Base-by-base conservation (phyloP, 2,329 filamentous ascomycete genomes). In the Cordyceps militaris region DNA sequence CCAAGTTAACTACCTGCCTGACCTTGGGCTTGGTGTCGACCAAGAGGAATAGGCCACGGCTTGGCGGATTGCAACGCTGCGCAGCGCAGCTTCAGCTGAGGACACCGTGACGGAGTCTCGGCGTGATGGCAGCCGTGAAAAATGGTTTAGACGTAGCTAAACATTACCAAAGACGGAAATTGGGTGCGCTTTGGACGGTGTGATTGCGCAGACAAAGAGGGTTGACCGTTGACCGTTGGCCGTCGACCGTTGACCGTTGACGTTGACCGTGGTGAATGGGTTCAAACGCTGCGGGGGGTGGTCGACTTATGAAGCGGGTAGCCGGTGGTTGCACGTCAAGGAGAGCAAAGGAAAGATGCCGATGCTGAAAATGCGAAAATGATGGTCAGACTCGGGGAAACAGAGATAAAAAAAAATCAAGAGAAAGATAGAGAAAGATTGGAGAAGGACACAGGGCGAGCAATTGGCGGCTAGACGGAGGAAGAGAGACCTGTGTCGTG, bases 401-500 rank as follows among this genome's bases (percentile, higher is more conserved):
- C 23, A 38, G 26, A 40, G 38, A 28, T 16, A 28, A 53, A 34
- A 28, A 34, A 42, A 34, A 32, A 24, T n/a, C 16, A 26, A 21
- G 14, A 16, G 26, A 9, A 23, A 4, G 34, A 36, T 11, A n/a
- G 10, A 11, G 23, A 44, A 32, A 34, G 32, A n/a, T n/a, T n/a
- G n/a, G n/a, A n/a, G 38, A 16, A 19, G 38, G 32, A 38, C 32
- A 38, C 32, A 26, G 36, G 50, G 42, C 4, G 16, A 46, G 40
- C 26, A 42, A 46, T 19, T 26, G 52, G 30, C n/a, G 28, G 30
- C 52, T 21, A 21, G 40, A 55, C 40, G 52, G 40, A 55, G 52
- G 52, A 38, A 46, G 51, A 55, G 52, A 55, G 52, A 26, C 28
- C 19, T 54, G 51, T 54, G 51, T 54, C 28, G 52, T 55, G 40